Percentiles rank a stretch among this genome's conserved stretches.
These are phyloP conservation scores for Colletotrichum phormii DNA, from an alignment of 2,329 filamentous ascomycete genomes.

Conservation along the genomic window DNA sequence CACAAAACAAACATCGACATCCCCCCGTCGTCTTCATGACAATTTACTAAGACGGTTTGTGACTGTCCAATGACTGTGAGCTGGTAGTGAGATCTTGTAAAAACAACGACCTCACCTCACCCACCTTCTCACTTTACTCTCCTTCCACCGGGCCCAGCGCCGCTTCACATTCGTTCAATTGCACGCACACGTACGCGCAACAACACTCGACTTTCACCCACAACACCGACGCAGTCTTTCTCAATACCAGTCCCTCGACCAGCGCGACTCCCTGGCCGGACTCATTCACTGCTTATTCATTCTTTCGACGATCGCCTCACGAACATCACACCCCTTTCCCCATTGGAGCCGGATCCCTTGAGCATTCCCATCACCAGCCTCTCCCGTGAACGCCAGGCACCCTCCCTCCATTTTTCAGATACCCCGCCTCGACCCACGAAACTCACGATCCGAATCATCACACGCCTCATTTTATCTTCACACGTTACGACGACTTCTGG, in stretches of 20 bases:
- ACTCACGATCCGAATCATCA: slow-evolving; percentile 20
- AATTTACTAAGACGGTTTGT: neutral
- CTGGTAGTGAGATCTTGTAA: slow-evolving; percentile 28
- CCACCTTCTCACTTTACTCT: slow-evolving; percentile 35
- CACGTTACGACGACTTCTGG: slow-evolving; percentile 19
- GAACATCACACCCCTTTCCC: neutral
- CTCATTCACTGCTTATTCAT: slow-evolving; percentile 26
- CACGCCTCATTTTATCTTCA: neutral
- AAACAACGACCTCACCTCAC: slow-evolving; percentile 23
- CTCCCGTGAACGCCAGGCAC: neutral
- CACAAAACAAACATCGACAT: neutral
- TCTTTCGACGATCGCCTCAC: slow-evolving; percentile 30
- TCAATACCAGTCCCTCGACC: slow-evolving; percentile 6
- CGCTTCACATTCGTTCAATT: slow-evolving; percentile 34
- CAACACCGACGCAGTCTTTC: neutral
- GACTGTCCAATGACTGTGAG: slow-evolving; percentile 28
- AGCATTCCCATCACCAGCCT: slow-evolving; percentile 22
- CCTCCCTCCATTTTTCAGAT: slow-evolving; percentile 19
- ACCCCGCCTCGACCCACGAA: slow-evolving; percentile 25
- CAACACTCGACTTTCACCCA: neutral
- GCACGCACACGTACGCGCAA: slow-evolving; percentile 7
- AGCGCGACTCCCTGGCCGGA: slow-evolving; percentile 26
- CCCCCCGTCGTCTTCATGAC: slow-evolving; percentile 23
- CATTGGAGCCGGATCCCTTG: neutral
- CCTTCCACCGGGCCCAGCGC: slow-evolving; percentile 33